Evolutionary conservation across 257 asterid genomes (phyloP).

Genomic region (Solanum paucissectum): DNA sequence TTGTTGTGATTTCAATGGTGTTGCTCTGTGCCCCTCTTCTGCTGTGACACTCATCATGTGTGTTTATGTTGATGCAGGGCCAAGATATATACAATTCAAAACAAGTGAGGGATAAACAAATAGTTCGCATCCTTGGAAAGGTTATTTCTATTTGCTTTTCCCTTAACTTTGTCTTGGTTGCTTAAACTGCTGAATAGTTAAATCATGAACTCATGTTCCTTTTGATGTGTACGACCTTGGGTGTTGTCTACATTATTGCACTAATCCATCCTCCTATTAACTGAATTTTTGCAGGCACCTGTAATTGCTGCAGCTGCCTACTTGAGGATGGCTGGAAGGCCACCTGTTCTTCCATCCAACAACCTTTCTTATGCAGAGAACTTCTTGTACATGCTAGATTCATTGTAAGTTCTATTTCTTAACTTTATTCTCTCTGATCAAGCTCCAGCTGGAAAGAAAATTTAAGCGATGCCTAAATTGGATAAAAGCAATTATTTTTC

Average conservation of each 20-base stretch:
- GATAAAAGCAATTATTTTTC: not conserved
- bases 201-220: not conserved
- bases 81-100: conserved; percentile 76
- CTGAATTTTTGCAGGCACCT: conserved; percentile 55
- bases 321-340: conserved; percentile 98
- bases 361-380: conserved; percentile 87
- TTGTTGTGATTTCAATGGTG: not conserved
- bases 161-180: not conserved
- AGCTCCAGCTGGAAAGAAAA: not conserved
- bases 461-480: not conserved
- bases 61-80: conserved; percentile 36
- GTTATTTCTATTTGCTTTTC: conserved; percentile 16
- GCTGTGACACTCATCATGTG: not conserved
- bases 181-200: not conserved
- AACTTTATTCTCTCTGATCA: not conserved
- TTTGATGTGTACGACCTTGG: not conserved
- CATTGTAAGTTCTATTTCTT: conserved; percentile 49
- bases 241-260: not conserved
- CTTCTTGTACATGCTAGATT: conserved; percentile 98
- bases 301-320: conserved; percentile 98
- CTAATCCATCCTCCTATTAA: not conserved
- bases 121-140: conserved; percentile 90
- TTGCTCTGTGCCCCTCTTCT: not conserved
- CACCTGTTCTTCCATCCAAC: conserved; percentile 91
- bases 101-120: conserved; percentile 89